These are phyloP conservation scores for Mycena belliarum DNA, from an alignment of 768 basidiomycete species.

Conservation along the genomic window DNA sequence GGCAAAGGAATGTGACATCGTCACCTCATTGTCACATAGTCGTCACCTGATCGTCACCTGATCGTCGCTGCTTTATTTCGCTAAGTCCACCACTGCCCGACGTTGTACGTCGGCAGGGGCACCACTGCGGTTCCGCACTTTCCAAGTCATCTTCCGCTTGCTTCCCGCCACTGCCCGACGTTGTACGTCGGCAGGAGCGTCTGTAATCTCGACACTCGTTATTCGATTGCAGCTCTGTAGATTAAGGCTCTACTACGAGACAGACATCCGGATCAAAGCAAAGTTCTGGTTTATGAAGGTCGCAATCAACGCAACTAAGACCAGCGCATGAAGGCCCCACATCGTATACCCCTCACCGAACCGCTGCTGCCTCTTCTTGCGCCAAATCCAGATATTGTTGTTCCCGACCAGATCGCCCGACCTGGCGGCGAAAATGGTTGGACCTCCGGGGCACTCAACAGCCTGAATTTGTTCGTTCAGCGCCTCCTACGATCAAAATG, in stretches of 20 bases:
- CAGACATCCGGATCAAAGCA: neutral
- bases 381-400: constrained; percentile 14
- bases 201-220: neutral
- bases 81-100: too few species aligned
- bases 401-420: constrained; percentile 4
- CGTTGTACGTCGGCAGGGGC: constrained; percentile 15
- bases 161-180: too few species aligned
- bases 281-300: neutral
- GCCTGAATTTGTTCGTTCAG: constrained; percentile 8
- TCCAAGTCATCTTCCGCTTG: too few species aligned
- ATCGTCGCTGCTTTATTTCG: too few species aligned
- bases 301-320: constrained; percentile 1
- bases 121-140: too few species aligned
- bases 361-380: constrained; percentile 5
- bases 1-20: too few species aligned
- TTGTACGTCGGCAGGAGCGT: constrained; percentile 14
- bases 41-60: too few species aligned
- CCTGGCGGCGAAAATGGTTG: constrained; percentile 14
- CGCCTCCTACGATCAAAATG: neutral
- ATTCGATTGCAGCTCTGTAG: neutral
- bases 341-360: neutral
- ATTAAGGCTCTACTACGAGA: too few species aligned
- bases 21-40: too few species aligned
- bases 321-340: constrained; percentile 8
- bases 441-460: constrained; percentile 8